Percentiles rank a stretch among this genome's conserved stretches.
These are phyloP conservation scores for Canna indica DNA, from an alignment of 176 grass and related monocot genomes.

Conservation along the genomic window DNA sequence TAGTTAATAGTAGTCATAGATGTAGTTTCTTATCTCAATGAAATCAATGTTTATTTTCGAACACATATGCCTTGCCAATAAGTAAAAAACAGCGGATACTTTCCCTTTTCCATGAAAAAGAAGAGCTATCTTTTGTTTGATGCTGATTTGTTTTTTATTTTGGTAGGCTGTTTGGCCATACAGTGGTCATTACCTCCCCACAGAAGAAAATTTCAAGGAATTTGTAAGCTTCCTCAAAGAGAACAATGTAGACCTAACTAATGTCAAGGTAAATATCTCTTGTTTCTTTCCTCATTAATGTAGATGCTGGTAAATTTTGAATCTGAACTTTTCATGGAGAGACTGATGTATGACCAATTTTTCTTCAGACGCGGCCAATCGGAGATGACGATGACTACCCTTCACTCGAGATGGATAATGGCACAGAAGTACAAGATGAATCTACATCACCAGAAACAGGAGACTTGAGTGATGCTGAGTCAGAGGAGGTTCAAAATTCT, in stretches of 20 bases:
- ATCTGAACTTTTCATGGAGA: background rate
- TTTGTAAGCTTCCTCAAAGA: slow-evolving; percentile 8
- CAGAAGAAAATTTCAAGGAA: slow-evolving; percentile 12
- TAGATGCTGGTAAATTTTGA: background rate
- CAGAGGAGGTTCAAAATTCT: slow-evolving; percentile 8
- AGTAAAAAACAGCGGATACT: too few species aligned
- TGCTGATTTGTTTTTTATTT: background rate
- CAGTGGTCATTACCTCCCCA: slow-evolving; percentile 19
- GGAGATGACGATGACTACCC: slow-evolving; percentile 54
- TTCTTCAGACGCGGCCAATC: slow-evolving; percentile 45
- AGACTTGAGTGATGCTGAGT: slow-evolving; percentile 15
- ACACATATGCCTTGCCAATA: too few species aligned
- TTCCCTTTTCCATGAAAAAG: too few species aligned
- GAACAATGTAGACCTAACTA: slow-evolving; percentile 10
- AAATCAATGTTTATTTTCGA: too few species aligned
- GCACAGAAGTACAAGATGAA: background rate
- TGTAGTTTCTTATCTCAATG: background rate
- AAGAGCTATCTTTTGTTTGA: background rate
- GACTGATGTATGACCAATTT: background rate
- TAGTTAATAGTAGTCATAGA: background rate
- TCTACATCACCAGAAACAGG: background rate
- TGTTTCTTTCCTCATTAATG: background rate
- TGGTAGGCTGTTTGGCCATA: slow-evolving; percentile 14
- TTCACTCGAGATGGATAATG: slow-evolving; percentile 11
- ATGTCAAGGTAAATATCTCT: background rate